Conservation (phyloP, 2,329 filamentous ascomycete genomes). For the Lecanicillium sp. region DNA sequence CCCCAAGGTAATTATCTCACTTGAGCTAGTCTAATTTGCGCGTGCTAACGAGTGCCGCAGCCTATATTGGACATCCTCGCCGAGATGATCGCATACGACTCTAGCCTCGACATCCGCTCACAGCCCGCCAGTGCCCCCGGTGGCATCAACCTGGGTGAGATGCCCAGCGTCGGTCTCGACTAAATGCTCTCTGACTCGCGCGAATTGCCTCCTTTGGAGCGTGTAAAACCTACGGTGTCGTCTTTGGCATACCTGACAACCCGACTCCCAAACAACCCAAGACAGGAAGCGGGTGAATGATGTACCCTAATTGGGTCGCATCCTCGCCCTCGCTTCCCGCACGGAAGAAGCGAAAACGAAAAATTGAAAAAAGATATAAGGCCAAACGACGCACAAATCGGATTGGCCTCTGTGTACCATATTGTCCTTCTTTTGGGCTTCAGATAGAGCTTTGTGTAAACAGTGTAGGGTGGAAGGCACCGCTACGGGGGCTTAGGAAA, state of each 20-base stretch:
- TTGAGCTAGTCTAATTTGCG: neutral
- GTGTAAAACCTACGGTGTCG: slow-evolving; percentile 1
- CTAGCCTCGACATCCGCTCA: slow-evolving; percentile 56
- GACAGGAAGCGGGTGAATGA: neutral
- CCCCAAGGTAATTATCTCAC: slow-evolving; percentile 63
- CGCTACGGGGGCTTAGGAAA: slow-evolving; percentile 26
- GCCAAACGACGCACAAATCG: neutral
- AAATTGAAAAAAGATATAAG: slow-evolving; percentile 6
- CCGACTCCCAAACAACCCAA: neutral
- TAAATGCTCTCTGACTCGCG: slow-evolving; percentile 29
- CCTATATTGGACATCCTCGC: slow-evolving; percentile 92
- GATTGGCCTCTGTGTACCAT: slow-evolving; percentile 33
- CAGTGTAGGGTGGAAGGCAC: slow-evolving; percentile 30
- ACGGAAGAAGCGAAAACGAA: slow-evolving; percentile 1
- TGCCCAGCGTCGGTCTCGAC: slow-evolving; percentile 49
- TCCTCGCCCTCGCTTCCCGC: neutral
- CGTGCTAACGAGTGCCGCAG: slow-evolving; percentile 37
- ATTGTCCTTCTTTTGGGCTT: slow-evolving; percentile 31
- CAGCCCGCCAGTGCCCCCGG: slow-evolving; percentile 23
- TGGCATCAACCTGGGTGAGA: slow-evolving; percentile 40
- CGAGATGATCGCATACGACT: slow-evolving; percentile 95
- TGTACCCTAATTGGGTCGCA: neutral
- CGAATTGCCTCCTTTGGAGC: neutral
- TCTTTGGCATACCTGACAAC: slow-evolving; percentile 7
- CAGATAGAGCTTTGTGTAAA: slow-evolving; percentile 38